Percentiles rank a stretch among this genome's conserved stretches.
Evolutionary conservation across 2,329 filamentous ascomycete species (phyloP).

Genomic region (Epichloe elymi): DNA sequence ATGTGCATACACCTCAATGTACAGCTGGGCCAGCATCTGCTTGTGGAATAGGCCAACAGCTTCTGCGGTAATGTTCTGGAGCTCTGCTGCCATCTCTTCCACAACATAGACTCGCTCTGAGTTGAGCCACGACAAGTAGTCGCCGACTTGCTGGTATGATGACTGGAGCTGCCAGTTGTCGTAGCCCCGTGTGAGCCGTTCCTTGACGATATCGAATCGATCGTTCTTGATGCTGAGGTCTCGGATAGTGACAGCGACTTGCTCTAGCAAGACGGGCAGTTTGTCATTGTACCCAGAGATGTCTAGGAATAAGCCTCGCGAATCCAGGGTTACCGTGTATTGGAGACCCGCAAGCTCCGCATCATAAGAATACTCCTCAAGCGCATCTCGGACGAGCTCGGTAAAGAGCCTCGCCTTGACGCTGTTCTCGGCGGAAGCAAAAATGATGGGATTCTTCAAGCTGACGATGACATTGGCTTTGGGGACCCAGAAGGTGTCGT

Average conservation of each 20-base stretch:
- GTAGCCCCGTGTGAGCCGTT: conserved; percentile 61
- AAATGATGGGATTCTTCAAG: conserved; percentile 66
- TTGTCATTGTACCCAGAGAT: conserved; percentile 95
- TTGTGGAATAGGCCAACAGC: conserved; percentile 68
- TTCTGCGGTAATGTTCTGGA: conserved; percentile 60
- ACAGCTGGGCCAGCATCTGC: conserved; percentile 67
- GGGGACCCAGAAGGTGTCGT: conserved; percentile 96
- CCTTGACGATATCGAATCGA: conserved; percentile 83
- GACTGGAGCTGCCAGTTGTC: conserved; percentile 82
- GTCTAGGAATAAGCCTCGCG: conserved; percentile 61
- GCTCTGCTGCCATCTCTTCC: conserved; percentile 65
- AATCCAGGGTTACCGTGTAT: conserved; percentile 64
- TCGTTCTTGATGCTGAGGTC: conserved; percentile 77
- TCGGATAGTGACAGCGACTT: conserved; percentile 72
- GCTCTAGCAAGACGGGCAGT: conserved; percentile 77
- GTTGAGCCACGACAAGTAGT: conserved; percentile 70
- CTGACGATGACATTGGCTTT: conserved; percentile 80
- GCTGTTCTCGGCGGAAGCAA: conserved; percentile 62
- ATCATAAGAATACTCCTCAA: conserved; percentile 92
- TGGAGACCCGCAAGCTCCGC: conserved; percentile 83
- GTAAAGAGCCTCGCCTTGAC: conserved; percentile 72
- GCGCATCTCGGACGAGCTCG: conserved; percentile 73
- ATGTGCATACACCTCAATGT: conserved; percentile 78
- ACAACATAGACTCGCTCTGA: conserved; percentile 65
- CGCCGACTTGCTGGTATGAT: conserved; percentile 77